phyloP scores from a whole-genome alignment of 2,329 filamentous ascomycete species.

The Dactylellina haptotyla region DNA sequence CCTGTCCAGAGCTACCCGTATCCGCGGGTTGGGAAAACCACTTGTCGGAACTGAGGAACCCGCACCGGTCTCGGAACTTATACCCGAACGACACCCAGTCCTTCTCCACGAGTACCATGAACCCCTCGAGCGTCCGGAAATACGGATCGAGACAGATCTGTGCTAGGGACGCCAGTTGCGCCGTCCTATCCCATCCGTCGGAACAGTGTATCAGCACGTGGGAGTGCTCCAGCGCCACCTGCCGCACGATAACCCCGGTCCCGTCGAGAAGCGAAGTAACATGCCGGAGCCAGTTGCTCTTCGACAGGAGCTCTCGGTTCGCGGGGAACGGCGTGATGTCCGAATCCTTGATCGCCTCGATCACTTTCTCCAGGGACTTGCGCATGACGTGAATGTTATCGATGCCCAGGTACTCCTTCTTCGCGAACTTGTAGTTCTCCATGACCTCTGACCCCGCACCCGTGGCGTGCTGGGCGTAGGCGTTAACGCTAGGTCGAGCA shows the following conservation, averaged over 20 bases:
- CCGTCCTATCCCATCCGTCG: conserved; percentile 97
- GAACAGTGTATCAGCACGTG: conserved; percentile 98
- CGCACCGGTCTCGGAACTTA: conserved; percentile 94
- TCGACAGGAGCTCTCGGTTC: conserved; percentile 80
- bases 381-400: conserved; percentile 99
- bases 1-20: conserved; percentile 68
- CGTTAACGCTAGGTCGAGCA: conserved; percentile 91
- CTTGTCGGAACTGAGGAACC: conserved; percentile 86
- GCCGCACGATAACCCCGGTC: conserved; percentile 81
- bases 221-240: conserved; percentile 90
- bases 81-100: conserved; percentile 98
- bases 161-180: conserved; percentile 88
- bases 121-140: conserved; percentile 91
- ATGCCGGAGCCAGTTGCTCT: conserved; percentile 91
- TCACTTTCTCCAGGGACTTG: conserved; percentile 83
- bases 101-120: conserved; percentile 93
- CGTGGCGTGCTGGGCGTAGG: conserved; percentile 90
- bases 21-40: conserved; percentile 90
- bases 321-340: conserved; percentile 85
- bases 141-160: conserved; percentile 96
- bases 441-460: conserved; percentile 97
- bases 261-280: conserved; percentile 86
- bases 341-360: conserved; percentile 90
- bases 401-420: conserved; percentile 91
- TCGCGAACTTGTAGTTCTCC: conserved; percentile 92